Percentiles rank a stretch among this genome's conserved stretches.
Conservation (phyloP, 164 flowering plant species). For the Magnolia officinalis region DNA sequence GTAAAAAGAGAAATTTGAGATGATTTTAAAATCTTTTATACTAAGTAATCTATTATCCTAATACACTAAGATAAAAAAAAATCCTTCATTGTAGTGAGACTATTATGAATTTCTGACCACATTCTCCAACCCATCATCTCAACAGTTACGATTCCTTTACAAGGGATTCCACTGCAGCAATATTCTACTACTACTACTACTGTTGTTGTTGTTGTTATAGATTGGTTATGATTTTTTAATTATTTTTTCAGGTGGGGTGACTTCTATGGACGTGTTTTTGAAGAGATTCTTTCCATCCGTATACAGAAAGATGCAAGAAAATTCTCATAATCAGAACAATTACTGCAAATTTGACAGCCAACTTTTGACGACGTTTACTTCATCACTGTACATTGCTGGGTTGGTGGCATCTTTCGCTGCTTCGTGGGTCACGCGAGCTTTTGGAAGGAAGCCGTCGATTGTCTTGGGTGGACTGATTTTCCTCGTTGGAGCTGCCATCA, state of each 20-base stretch:
- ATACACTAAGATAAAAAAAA: too few species aligned
- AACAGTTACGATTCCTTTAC: too few species aligned
- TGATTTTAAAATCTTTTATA: too few species aligned
- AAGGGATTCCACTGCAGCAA: too few species aligned
- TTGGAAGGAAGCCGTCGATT: conserved; percentile 60
- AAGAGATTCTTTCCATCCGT: conserved; percentile 57
- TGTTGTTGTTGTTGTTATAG: neutral
- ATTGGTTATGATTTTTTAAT: neutral
- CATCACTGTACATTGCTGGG: conserved; percentile 68
- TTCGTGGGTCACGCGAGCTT: conserved; percentile 33
- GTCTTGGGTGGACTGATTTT: conserved; percentile 57
- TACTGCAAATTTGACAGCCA: conserved; percentile 63
- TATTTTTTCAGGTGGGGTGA: conserved; percentile 55
- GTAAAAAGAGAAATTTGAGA: too few species aligned
- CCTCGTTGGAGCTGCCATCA: conserved; percentile 53
- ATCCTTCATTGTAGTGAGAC: too few species aligned
- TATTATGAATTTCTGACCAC: too few species aligned
- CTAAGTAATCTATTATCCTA: too few species aligned
- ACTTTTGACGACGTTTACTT: conserved; percentile 56
- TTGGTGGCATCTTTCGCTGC: conserved; percentile 44
- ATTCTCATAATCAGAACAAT: conserved; percentile 33
- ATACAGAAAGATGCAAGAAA: conserved; percentile 31
- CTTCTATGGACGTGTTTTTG: conserved; percentile 57
- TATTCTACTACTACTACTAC: too few species aligned
- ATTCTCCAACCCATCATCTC: too few species aligned